Base-by-base conservation (phyloP, 805 yeast species). In the Sporopachydermia quercuum region DNA sequence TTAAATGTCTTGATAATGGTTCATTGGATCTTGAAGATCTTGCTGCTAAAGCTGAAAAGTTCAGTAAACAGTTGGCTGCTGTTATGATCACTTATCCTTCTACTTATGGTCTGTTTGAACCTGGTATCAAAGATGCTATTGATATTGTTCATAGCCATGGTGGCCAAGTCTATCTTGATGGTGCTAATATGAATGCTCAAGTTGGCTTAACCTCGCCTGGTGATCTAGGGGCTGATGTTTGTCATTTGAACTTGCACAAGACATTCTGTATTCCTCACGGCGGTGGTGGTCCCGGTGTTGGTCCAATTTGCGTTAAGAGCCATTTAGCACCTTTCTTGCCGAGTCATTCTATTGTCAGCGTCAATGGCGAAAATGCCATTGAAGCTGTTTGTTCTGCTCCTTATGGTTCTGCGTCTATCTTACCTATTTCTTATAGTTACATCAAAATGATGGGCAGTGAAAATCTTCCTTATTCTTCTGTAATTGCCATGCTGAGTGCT, bases 271-370 rank as follows among this genome's bases (percentile, higher is more conserved):
- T 91, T 54, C 93, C 96, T 41, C 98, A 91, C 54, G 98, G 98
- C 54, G 98, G 98, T 56, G 98, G 98, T 57, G 98, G 98, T 35
- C 98, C 98, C 35, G 98, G 97, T 55, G 94, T 86, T 52, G 98
- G 96, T 15, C 97, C 97, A 39, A 91, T 91, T 47, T 85, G 97
- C 69, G 97, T 89, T 42, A 78, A 77, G 49, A 63, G 69, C 38
- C 94, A 85, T 58, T 66, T 91, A 51, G 71, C 69, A 36, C 83
- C 84, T 40, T 86, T 74, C 61, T 69, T 91, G 51, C 98, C 98
- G 37, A 65, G 67, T 11, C 96, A 91, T 60, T 70, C 72, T 16
- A 65, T 81, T 34, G 66, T 73, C 13, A 50, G 43, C 48, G 34
- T 65, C 57, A 45, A 60, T 16, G 54, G 55, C 16, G 52, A 57